Percentiles rank a stretch among this genome's conserved stretches.
Conservation (phyloP, 441 rosid genomes). For the Breynia disticha region DNA sequence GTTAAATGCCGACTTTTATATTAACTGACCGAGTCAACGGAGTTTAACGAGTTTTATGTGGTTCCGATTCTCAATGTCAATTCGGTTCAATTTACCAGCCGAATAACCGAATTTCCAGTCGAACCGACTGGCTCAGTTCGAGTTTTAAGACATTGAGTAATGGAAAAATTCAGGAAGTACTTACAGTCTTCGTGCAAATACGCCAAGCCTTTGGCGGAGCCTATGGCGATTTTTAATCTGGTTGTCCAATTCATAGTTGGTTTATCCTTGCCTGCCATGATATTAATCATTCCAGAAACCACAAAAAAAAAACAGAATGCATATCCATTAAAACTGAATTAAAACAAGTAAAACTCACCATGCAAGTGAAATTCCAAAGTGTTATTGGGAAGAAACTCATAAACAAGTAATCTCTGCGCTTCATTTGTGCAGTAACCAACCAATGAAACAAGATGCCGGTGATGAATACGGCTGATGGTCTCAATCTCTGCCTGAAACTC, state of each 20-base stretch:
- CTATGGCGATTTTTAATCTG: conserved; percentile 68
- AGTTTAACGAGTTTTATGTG: no score
- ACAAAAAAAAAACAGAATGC: no score
- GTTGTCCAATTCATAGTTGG: conserved; percentile 70
- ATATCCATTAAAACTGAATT: not conserved
- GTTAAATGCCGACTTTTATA: no score
- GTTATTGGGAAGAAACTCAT: conserved; percentile 86
- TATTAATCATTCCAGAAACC: not conserved
- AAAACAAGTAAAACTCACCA: conserved; percentile 32
- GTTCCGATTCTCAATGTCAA: no score
- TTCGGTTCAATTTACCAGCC: no score
- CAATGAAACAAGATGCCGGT: conserved; percentile 78
- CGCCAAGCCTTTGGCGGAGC: conserved; percentile 86
- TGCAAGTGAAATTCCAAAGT: conserved; percentile 90
- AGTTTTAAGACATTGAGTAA: not conserved
- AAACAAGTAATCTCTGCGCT: conserved; percentile 67
- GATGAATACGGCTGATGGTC: conserved; percentile 82
- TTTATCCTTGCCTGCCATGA: conserved; percentile 46
- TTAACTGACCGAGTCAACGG: no score
- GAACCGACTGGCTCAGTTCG: no score
- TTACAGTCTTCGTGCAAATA: conserved; percentile 93
- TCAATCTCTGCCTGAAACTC: conserved; percentile 96
- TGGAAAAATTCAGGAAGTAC: conserved; percentile 13
- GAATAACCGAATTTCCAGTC: no score
- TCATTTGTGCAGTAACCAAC: conserved; percentile 77